Percentiles rank a stretch among this genome's conserved stretches.
Conservation (phyloP, 225 moss, liverwort and hornwort species). For the Rhytidiadelphus loreus region DNA sequence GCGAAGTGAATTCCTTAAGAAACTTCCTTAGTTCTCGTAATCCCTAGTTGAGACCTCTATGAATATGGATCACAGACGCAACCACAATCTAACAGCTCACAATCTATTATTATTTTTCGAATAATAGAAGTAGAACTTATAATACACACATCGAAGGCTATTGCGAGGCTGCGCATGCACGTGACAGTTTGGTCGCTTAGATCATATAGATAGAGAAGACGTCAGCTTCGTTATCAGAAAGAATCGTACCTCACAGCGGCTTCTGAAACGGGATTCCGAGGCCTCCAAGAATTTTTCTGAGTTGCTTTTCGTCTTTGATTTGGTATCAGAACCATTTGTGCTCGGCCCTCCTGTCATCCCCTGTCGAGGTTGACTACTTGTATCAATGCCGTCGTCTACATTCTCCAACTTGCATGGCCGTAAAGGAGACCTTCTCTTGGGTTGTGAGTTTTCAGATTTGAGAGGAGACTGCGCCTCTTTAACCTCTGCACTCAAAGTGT, state of each 20-base stretch:
- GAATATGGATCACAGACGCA: neutral
- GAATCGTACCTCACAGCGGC: constrained; percentile 67
- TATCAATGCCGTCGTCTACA: constrained; percentile 29
- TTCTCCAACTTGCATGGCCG: constrained; percentile 35
- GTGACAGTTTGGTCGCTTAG: neutral
- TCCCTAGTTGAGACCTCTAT: neutral
- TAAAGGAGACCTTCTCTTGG: constrained; percentile 46
- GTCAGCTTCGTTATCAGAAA: neutral
- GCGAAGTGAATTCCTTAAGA: neutral
- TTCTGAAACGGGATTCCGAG: constrained; percentile 59
- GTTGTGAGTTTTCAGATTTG: constrained; percentile 47
- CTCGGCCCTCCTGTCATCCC: constrained; percentile 22
- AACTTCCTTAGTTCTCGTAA: neutral
- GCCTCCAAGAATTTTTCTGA: constrained; percentile 41
- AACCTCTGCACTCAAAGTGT: constrained; percentile 16
- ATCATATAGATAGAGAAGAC: neutral
- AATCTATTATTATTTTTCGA: too few species aligned
- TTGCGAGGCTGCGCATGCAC: neutral
- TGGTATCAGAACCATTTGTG: constrained; percentile 40
- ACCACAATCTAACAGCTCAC: neutral
- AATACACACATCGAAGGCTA: neutral
- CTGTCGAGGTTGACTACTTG: constrained; percentile 26
- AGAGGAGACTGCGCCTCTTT: constrained; percentile 38
- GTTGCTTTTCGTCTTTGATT: constrained; percentile 22
- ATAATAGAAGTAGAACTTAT: neutral